Evolutionary conservation across 495 filamentous ascomycete genomes (phyloP).

Genomic region (Aspergillus olivimuriae): DNA sequence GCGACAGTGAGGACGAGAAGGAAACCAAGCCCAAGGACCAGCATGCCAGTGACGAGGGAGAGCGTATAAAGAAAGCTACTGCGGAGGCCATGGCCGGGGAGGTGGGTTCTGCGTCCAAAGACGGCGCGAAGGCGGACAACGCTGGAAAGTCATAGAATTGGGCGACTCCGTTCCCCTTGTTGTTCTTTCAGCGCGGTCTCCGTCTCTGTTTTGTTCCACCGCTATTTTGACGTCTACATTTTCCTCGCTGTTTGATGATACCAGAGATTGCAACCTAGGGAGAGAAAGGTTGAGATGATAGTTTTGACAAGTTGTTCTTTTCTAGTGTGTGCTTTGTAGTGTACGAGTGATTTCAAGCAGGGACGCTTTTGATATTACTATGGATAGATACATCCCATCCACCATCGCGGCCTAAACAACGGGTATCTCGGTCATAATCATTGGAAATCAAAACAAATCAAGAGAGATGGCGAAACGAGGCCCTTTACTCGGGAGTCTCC

Average conservation of each 20-base stretch:
- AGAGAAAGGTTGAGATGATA: not conserved
- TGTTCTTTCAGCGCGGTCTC: not conserved
- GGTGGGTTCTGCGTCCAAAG: conserved; percentile 22
- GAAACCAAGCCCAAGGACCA: conserved; percentile 64
- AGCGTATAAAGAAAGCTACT: conserved; percentile 65
- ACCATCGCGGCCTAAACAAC: no score
- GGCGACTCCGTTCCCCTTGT: not conserved
- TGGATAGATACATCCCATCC: no score
- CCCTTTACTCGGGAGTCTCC: not conserved
- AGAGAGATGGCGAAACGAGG: not conserved
- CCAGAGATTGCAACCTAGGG: conserved; percentile 11
- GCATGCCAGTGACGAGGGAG: conserved; percentile 56
- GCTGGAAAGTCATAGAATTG: conserved; percentile 21
- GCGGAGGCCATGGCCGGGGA: conserved; percentile 46
- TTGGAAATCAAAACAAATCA: not conserved
- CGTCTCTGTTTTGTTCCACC: not conserved
- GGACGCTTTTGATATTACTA: no score
- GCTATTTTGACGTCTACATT: conserved; percentile 1
- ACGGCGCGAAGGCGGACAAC: conserved; percentile 21
- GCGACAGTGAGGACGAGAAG: conserved; percentile 92
- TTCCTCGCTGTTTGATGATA: conserved; percentile 17
- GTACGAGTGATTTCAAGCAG: no score
- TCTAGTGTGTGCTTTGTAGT: no score
- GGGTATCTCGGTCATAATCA: conserved; percentile 8
- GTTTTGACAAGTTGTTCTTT: no score